Conservation (phyloP, 331 rosid species). For the Acacia pycnantha region DNA sequence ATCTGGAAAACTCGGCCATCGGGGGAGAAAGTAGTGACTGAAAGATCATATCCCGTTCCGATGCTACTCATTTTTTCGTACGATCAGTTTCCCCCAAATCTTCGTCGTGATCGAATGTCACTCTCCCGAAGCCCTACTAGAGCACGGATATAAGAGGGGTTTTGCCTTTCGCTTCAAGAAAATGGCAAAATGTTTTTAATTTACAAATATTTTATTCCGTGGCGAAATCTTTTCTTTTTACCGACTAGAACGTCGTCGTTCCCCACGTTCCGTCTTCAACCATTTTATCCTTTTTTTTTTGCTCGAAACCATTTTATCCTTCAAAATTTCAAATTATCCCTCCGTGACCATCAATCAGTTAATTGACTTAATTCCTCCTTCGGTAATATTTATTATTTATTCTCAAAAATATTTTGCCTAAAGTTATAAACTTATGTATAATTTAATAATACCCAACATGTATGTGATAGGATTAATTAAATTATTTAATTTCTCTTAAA, state of each 20-base stretch:
- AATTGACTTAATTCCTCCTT: too few species aligned
- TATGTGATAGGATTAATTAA: too few species aligned
- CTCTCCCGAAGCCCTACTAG: background rate
- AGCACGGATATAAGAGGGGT: background rate
- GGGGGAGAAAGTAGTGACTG: slow-evolving; percentile 78
- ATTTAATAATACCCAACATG: too few species aligned
- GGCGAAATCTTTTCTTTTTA: background rate
- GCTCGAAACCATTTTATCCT: too few species aligned
- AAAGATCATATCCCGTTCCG: slow-evolving; percentile 75
- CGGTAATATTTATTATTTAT: too few species aligned
- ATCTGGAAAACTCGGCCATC: slow-evolving; percentile 82
- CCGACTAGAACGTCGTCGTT: background rate
- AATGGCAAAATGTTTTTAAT: background rate
- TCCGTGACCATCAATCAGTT: too few species aligned
- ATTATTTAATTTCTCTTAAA: too few species aligned
- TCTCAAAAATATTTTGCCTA: too few species aligned
- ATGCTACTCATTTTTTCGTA: slow-evolving; percentile 57
- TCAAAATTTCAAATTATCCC: too few species aligned
- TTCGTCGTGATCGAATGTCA: background rate
- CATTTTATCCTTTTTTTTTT: background rate
- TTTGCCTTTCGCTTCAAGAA: slow-evolving; percentile 11
- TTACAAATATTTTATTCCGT: background rate
- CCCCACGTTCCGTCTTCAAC: background rate
- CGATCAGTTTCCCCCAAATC: background rate
- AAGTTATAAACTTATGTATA: too few species aligned